phyloP scores from a whole-genome alignment of 768 basidiomycete species.

The Coprinellus aureogranulatus region DNA sequence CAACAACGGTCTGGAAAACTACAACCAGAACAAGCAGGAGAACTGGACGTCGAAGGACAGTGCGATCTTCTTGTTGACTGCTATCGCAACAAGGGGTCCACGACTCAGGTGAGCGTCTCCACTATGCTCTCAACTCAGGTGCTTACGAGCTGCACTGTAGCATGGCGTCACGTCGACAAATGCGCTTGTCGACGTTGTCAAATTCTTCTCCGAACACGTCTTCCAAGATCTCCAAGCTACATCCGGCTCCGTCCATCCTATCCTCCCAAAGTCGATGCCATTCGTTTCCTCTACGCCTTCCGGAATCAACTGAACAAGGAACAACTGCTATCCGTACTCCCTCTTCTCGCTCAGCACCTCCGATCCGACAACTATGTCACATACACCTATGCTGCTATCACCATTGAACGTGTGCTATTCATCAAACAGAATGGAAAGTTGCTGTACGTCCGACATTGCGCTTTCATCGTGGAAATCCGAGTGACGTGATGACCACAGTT shows the following conservation, averaged over 20 bases:
- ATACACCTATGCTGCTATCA: constrained; percentile 95
- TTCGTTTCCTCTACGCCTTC: constrained; percentile 92
- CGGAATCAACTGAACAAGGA: constrained; percentile 95
- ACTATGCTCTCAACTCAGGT: neutral
- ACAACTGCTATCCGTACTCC: constrained; percentile 88
- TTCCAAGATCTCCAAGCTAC: constrained; percentile 79
- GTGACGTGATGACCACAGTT: constrained; percentile 48
- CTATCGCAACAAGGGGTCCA: constrained; percentile 87
- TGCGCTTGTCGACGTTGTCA: constrained; percentile 86
- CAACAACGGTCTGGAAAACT: constrained; percentile 64
- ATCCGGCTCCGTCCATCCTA: constrained; percentile 72
- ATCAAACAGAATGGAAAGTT: constrained; percentile 78
- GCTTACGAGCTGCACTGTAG: constrained; percentile 32
- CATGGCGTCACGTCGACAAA: constrained; percentile 95
- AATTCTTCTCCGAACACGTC: constrained; percentile 92
- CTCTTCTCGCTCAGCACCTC: constrained; percentile 80
- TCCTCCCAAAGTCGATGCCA: constrained; percentile 94
- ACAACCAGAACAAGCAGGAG: constrained; percentile 53
- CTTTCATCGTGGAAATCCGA: neutral
- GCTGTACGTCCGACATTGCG: constrained; percentile 53
- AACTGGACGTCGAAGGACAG: constrained; percentile 93
- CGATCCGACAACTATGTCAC: constrained; percentile 84
- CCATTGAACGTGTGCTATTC: constrained; percentile 92
- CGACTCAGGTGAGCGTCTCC: constrained; percentile 60
- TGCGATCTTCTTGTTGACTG: constrained; percentile 90